phyloP scores from a whole-genome alignment of 176 grass and related monocot species.

The Oryza punctata region DNA sequence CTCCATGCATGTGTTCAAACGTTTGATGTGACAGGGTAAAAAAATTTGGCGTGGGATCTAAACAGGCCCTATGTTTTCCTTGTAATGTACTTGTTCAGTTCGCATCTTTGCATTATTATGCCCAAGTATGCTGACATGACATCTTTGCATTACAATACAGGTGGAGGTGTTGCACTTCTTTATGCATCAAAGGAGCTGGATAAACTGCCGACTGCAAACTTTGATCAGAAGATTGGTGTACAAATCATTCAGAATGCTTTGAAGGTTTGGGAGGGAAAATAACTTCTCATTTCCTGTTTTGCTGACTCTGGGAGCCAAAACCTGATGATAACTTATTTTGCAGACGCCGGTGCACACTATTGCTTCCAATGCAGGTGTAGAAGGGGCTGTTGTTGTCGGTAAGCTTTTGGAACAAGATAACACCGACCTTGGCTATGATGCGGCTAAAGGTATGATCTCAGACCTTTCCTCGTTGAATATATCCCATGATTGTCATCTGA shows the following conservation, averaged over 20 bases:
- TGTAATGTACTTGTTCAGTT: neutral
- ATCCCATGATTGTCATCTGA: neutral
- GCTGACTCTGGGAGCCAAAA: neutral
- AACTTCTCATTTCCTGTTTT: neutral
- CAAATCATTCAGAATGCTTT: slow-evolving; percentile 99
- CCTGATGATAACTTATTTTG: slow-evolving; percentile 31
- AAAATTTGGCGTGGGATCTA: too few species aligned
- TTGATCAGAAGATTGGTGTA: slow-evolving; percentile 98
- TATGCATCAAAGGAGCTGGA: slow-evolving; percentile 96
- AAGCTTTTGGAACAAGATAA: slow-evolving; percentile 97
- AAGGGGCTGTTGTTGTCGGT: slow-evolving; percentile 92
- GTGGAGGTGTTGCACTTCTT: slow-evolving; percentile 95
- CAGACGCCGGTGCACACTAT: slow-evolving; percentile 94
- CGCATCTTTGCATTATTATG: neutral
- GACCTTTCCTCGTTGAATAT: neutral
- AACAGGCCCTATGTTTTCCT: too few species aligned
- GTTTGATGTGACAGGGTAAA: too few species aligned
- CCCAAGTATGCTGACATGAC: neutral
- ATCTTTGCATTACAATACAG: slow-evolving; percentile 44
- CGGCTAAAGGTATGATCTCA: slow-evolving; percentile 68
- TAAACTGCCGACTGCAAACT: slow-evolving; percentile 83
- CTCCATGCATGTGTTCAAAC: too few species aligned
- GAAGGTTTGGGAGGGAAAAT: slow-evolving; percentile 54
- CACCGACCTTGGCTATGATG: slow-evolving; percentile 91
- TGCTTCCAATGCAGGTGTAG: slow-evolving; percentile 92